Conservation (phyloP, 2,329 filamentous ascomycete genomes). For the Paecilomyces formosus region DNA sequence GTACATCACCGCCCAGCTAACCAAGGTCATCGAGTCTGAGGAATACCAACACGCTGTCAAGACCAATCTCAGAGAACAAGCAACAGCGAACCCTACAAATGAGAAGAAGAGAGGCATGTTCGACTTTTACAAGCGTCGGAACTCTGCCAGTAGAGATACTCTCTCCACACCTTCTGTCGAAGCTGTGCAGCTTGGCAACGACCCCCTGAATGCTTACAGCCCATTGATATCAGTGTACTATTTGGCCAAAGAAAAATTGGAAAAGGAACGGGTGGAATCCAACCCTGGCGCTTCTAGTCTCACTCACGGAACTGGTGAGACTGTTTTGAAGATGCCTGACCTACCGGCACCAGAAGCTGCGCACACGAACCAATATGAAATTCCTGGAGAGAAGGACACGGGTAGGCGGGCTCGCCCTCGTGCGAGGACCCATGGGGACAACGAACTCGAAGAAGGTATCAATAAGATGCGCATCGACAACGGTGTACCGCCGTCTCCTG, state of each 20-base stretch:
- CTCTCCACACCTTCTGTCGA: conserved; percentile 77
- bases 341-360: conserved; percentile 76
- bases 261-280: conserved; percentile 59
- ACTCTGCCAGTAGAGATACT: conserved; percentile 84
- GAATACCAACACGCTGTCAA: conserved; percentile 86
- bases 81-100: conserved; percentile 48
- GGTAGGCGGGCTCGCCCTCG: conserved; percentile 76
- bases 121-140: conserved; percentile 93
- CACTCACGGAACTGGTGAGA: conserved; percentile 50
- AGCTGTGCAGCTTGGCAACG: conserved; percentile 70
- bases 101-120: conserved; percentile 89
- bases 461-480: conserved; percentile 56
- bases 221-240: conserved; percentile 93
- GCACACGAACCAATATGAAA: conserved; percentile 86
- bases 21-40: conserved; percentile 80
- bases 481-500: conserved; percentile 39
- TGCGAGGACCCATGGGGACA: conserved; percentile 88
- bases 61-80: conserved; percentile 60
- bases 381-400: conserved; percentile 80
- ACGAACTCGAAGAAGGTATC: conserved; percentile 70
- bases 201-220: conserved; percentile 88
- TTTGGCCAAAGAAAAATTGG: conserved; percentile 88
- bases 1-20: conserved; percentile 72
- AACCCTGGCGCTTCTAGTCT: conserved; percentile 55
- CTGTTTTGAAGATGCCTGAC: conserved; percentile 59